Base-by-base conservation (phyloP, 306 rosid genomes). In the Prunus armeniaca region DNA sequence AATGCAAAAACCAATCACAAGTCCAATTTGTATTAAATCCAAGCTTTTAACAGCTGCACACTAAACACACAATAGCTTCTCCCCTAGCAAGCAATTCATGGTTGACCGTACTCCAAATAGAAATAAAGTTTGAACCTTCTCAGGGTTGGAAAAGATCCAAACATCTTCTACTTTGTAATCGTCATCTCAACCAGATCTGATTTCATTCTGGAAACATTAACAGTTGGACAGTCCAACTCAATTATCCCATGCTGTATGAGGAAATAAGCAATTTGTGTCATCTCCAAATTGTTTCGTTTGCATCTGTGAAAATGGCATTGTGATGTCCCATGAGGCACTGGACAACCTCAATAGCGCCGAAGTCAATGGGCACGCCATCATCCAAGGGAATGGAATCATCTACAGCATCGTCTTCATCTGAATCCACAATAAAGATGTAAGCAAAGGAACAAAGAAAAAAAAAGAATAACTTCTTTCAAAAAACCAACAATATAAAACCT, bases 241-340 rank as follows among this genome's bases (percentile, higher is more conserved):
- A 78, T 64, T 60, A 22, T 18, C 14, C 54, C 67, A 54, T 41
- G 72, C 49, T 78, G 67, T 62, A 71, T 14, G 30, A 50, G 14
- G 24, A 68, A 50, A 12, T 12, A 64, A 34, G 61, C 25, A 62
- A 62, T 82, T 17, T 27, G 60, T 64, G 45, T 87, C 85, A 96
- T 86, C 91, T 91, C 99, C 99, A 96, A 65, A 91, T 80, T 24
- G 99, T 96, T 88, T 88, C 97, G 51, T 96, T 92, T 52, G 99
- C 97, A 83, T 96, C 96, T 1, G 99, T 96, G 85, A 96, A 96
- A 64, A 96, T 83, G 19, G 93, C 93, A 73, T 96, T 92, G 79
- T 96, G 98, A 86, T 92, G 96, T 81, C 91, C 99, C 64, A 92
- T 88, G 77, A 96, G 99, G 80, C 90, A 86, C 86, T 96, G 99